phyloP scores from a whole-genome alignment of 176 grass and related monocot species.

The Zoysia japonica region DNA sequence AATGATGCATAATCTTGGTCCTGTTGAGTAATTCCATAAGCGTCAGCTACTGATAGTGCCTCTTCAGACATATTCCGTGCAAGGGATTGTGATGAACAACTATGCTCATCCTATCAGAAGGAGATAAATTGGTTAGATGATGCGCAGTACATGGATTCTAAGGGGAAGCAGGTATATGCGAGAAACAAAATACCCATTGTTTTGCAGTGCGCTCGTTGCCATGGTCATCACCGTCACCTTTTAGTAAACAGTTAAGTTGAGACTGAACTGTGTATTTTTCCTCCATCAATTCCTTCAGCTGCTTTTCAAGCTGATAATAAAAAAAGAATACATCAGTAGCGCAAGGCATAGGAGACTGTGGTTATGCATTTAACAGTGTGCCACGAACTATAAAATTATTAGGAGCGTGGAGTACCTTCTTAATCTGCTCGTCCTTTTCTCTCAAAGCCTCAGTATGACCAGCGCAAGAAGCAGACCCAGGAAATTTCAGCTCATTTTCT shows the following conservation, averaged over 20 bases:
- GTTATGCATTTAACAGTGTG: constrained; percentile 2
- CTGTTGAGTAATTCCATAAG: constrained; percentile 49
- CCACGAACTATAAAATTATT: neutral
- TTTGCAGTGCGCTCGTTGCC: constrained; percentile 44
- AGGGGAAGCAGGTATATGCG: constrained; percentile 11
- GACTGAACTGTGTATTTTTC: constrained; percentile 86
- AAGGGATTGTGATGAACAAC: constrained; percentile 61
- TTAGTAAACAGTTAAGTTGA: constrained; percentile 83
- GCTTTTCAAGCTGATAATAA: constrained; percentile 69
- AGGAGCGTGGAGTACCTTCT: constrained; percentile 52
- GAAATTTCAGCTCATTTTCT: constrained; percentile 66
- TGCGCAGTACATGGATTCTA: neutral
- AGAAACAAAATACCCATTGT: constrained; percentile 59
- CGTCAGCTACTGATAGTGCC: constrained; percentile 66
- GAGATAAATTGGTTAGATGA: constrained; percentile 24
- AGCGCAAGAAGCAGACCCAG: constrained; percentile 38
- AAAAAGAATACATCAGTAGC: neutral
- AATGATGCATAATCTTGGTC: constrained; percentile 59
- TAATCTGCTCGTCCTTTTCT: constrained; percentile 83
- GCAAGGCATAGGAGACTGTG: constrained; percentile 24
- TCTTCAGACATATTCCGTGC: constrained; percentile 55
- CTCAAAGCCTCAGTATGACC: constrained; percentile 67
- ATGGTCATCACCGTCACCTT: constrained; percentile 52
- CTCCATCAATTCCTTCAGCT: constrained; percentile 83
- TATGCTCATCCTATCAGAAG: constrained; percentile 67